A percentile compares a stretch with the other conserved stretches of the same genome.
These are phyloP conservation scores for Tulasnella sp. DNA, from an alignment of 768 basidiomycete species.

Conservation along the genomic window DNA sequence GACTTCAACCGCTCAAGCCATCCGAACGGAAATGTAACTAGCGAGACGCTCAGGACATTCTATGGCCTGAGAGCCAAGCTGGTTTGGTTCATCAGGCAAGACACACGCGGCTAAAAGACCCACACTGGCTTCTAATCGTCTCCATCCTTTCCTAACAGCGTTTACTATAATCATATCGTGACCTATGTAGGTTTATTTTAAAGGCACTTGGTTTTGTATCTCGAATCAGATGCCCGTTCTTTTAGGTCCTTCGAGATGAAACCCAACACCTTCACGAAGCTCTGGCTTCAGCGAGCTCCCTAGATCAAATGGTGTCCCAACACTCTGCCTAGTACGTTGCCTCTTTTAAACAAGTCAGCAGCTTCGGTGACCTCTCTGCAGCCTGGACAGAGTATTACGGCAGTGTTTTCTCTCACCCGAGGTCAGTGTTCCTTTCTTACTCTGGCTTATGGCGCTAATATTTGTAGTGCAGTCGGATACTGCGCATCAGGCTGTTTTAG, in stretches of 20 bases:
- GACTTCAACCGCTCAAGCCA: slow-evolving; percentile 59
- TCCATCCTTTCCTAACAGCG: slow-evolving; percentile 46
- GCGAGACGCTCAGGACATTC: slow-evolving; percentile 64
- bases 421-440: slow-evolving; percentile 47
- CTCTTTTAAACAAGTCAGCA: not conserved
- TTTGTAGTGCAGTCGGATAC: slow-evolving; percentile 52
- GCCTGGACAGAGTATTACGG: slow-evolving; percentile 59
- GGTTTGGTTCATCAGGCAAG: slow-evolving; percentile 85
- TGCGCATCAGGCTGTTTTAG: slow-evolving; percentile 65
- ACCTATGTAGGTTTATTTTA: slow-evolving; percentile 58
- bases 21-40: slow-evolving; percentile 36
- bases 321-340: slow-evolving; percentile 70
- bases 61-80: slow-evolving; percentile 76
- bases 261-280: slow-evolving; percentile 61
- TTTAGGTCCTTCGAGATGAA: slow-evolving; percentile 66
- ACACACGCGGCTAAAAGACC: slow-evolving; percentile 33
- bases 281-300: slow-evolving; percentile 58
- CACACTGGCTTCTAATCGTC: slow-evolving; percentile 8
- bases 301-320: slow-evolving; percentile 74
- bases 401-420: slow-evolving; percentile 67
- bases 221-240: not conserved
- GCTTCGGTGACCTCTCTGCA: slow-evolving; percentile 44
- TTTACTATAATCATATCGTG: slow-evolving; percentile 68
- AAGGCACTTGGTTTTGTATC: too few relatives aligned
- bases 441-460: not conserved